Base-by-base conservation (phyloP, 1,139 yeast species). In the Debaryomyces psychrophilus region DNA sequence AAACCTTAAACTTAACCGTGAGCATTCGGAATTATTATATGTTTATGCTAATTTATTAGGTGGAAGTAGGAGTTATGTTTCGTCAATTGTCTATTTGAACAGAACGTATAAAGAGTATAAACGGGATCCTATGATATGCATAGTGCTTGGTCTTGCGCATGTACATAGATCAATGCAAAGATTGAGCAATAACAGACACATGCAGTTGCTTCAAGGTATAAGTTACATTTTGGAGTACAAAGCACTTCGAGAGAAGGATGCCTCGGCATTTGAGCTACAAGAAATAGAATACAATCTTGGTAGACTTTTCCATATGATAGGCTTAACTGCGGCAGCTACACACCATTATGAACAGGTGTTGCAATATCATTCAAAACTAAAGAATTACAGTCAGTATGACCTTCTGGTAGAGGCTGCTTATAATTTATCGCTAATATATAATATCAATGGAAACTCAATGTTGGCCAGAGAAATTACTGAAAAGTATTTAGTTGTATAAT, bases 131-230 rank as follows among this genome's bases (percentile, higher is more conserved):
- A 81, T 89, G 73, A 71, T 93, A 1, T 77, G 90, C 52, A 71
- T 93, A 31, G 67, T 87, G 22, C 71, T 89, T 44, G 97, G 95
- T 0, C 67, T 93, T 35, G 83, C 92, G 0, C 93, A 92, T 64
- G 71, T 90, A n/a, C 97, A 92, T 57, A 76, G 99, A 34, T 87
- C 98, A 0, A 85, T 92, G 84, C 98, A 93, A 64, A 75, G 99
- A 53, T 82, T 89, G 47, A 85, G 96, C 11, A 76, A 85, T 8
- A 90, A 90, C 62, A 78, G 98, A 49, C 97, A 92, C 59, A 75
- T 87, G 47, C 97, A 92, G 60, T 73, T 93, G 26, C 70, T 93
- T 2, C 97, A 93, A 61, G 98, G 97, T 0, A 68, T 93, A 41
- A 82, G 93, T 49, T 90, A 81, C 57, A 61, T 95, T 48, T 66